Conservation (phyloP, 768 basidiomycete species). For the Hydnum rufescens region DNA sequence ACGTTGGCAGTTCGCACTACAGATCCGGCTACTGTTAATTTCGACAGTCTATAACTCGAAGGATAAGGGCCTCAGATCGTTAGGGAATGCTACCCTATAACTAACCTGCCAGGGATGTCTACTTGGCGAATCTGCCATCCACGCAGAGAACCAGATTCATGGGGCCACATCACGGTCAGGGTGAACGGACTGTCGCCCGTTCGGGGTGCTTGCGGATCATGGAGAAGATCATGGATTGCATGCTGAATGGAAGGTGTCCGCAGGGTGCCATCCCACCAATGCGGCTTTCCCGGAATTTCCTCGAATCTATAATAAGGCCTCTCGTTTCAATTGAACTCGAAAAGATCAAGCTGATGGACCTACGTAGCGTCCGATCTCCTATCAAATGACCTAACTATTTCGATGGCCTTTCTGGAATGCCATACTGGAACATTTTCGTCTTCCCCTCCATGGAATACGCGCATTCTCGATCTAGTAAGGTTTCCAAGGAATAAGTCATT, state of each 20-base stretch:
- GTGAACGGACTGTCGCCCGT: constrained; percentile 1
- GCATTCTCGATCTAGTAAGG: constrained; percentile 41
- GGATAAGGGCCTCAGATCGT: not conserved
- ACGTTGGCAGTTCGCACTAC: constrained; percentile 4
- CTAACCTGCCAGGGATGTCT: constrained; percentile 5
- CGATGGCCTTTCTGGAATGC: constrained; percentile 53
- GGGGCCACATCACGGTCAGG: constrained; percentile 9
- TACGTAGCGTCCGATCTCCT: constrained; percentile 33
- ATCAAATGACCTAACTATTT: constrained; percentile 38
- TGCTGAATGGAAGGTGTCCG: constrained; percentile 1
- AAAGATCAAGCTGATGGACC: constrained; percentile 12
- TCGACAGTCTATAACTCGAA: not conserved
- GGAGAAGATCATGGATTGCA: not conserved
- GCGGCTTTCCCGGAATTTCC: constrained; percentile 6
- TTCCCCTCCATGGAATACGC: constrained; percentile 61
- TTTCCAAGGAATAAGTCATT: constrained; percentile 77
- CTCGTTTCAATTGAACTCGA: not conserved
- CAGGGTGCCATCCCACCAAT: constrained; percentile 9
- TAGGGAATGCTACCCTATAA: not conserved
- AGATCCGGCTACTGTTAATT: not conserved
- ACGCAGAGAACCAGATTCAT: constrained; percentile 7
- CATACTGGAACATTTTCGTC: constrained; percentile 81
- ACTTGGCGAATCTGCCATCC: constrained; percentile 4
- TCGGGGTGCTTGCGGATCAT: not conserved
- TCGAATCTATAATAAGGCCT: not conserved